Evolutionary conservation across 257 asterid species (phyloP).

Genomic region (Anisodus acutangulus): DNA sequence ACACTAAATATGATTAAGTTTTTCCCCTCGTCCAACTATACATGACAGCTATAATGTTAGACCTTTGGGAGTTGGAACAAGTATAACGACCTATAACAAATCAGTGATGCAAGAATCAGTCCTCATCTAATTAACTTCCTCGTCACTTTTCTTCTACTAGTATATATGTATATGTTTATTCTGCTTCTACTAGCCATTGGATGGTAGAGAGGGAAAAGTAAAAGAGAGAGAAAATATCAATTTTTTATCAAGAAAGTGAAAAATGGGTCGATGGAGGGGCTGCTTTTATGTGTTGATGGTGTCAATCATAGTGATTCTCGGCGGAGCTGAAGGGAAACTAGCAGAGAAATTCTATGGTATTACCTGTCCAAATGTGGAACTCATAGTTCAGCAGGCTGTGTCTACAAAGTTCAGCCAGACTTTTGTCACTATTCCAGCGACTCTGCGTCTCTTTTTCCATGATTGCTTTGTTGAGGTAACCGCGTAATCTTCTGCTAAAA

Average conservation of each 20-base stretch:
- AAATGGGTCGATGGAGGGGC: constrained; percentile 39
- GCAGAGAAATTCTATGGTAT: constrained; percentile 51
- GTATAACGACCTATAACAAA: constrained; percentile 10
- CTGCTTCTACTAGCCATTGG: background rate
- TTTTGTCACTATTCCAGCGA: constrained; percentile 65
- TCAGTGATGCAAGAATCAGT: background rate
- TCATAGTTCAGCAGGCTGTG: constrained; percentile 53
- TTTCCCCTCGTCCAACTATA: background rate
- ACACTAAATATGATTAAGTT: background rate
- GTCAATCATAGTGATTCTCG: constrained; percentile 27
- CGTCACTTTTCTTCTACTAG: background rate
- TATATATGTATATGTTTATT: background rate
- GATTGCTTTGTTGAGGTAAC: constrained; percentile 75
- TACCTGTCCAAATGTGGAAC: constrained; percentile 64
- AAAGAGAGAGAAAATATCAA: background rate
- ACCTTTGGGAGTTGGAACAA: background rate
- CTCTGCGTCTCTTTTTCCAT: constrained; percentile 74
- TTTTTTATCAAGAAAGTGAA: background rate
- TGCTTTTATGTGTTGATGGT: constrained; percentile 38
- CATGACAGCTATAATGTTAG: background rate
- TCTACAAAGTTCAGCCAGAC: constrained; percentile 50
- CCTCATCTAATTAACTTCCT: background rate
- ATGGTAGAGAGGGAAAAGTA: constrained; percentile 5
- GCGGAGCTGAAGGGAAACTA: constrained; percentile 55
- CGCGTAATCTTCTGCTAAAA: background rate